Evolutionary conservation across 2,329 filamentous ascomycete genomes (phyloP), one percentile per base, ranked within the genome.

Genomic region (Xylaria sp.): DNA sequence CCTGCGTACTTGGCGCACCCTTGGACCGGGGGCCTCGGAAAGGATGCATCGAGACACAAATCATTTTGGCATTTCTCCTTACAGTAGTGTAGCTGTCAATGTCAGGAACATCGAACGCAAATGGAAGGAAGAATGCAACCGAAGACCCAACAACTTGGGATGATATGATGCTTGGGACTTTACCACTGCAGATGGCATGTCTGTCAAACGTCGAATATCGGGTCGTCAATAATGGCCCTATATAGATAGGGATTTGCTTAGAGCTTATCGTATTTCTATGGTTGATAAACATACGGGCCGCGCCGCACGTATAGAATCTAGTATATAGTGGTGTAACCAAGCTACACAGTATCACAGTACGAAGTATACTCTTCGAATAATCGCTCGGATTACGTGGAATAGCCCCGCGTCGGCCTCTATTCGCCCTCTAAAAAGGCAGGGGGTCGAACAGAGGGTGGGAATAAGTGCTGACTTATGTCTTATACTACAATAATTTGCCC

Each of bases 401-500:
- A 46, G 56, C 17, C 53, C 31, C 10, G 15, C 4, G 33, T 6
- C 4, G 44, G 15, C 15, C 48, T 31, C 31, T 26, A 48, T n/a
- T 54, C 53, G 53, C n/a, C 33, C 4, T 33, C 13, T 13, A 2
- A 13, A 44, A 9, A 11, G 28, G 23, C 31, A 26, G 23, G 33
- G 10, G 7, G 26, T 9, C 5, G 4, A 6, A 42, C 3, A n/a
- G 3, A 44, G 15, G 38, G 17, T 3, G 20, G 40, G 11, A 11
- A 46, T 33, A 38, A 38, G 53, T 23, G 53, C 53, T 36, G 53
- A 56, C 13, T 56, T 38, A n/a, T 56, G 53, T 56, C 53, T 38
- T 6, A 20, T 38, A 15, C 15, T 13, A 1, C 28, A 13, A 36
- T 69, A 70, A 70, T 71, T 71, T 66, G 69, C 66, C 63, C 69